phyloP scores from a whole-genome alignment of 2,329 filamentous ascomycete genomes.

The Tolypocladium inflatum region DNA sequence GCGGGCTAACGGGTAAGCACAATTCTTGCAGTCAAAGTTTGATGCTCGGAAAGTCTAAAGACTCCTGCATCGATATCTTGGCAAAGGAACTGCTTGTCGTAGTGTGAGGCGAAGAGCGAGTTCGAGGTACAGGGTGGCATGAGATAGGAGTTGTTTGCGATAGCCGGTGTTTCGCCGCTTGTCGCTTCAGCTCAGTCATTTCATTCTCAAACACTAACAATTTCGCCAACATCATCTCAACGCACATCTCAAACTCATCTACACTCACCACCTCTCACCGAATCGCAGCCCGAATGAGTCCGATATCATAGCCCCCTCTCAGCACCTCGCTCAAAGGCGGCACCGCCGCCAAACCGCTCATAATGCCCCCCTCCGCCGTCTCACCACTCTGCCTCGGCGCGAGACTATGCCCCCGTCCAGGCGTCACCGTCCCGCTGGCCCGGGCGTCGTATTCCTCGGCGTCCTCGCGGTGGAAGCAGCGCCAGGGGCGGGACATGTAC shows the following conservation, averaged over 20 bases:
- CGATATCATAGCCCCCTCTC: neutral
- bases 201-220: neutral
- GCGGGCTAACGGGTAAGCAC: neutral
- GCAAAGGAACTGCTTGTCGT: neutral
- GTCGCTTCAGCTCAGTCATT: neutral
- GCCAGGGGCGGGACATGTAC: constrained; percentile 66
- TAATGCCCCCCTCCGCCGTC: neutral
- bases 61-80: neutral
- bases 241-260: neutral
- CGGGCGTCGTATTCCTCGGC: constrained; percentile 33
- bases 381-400: neutral
- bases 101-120: neutral
- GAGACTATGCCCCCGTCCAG: neutral
- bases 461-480: constrained; percentile 71
- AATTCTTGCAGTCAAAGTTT: neutral
- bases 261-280: neutral
- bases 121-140: neutral
- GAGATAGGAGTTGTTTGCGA: neutral
- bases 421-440: no score
- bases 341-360: neutral
- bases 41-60: neutral
- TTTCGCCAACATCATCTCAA: neutral
- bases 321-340: neutral
- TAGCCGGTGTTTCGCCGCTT: neutral
- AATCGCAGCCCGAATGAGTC: neutral